These are phyloP conservation scores for Euphorbia peplus DNA, from an alignment of 345 rosid genomes.

Conservation along the genomic window DNA sequence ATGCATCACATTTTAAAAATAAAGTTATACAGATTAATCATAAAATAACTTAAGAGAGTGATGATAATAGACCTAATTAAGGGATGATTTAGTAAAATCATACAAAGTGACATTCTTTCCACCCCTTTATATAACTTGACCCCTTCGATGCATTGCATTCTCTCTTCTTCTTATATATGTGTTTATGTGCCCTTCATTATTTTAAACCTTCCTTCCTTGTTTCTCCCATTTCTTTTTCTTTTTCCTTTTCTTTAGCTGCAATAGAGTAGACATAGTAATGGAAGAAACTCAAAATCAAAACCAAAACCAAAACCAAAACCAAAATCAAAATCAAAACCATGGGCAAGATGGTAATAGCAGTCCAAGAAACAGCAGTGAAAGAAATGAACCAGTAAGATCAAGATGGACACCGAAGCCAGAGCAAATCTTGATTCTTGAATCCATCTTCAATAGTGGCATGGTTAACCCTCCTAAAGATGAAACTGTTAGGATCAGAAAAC, in stretches of 20 bases:
- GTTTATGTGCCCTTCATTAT: constrained; percentile 8
- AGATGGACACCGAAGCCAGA: constrained; percentile 99
- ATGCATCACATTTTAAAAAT: neutral
- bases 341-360: constrained; percentile 44
- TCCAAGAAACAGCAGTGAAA: constrained; percentile 31
- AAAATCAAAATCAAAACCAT: constrained; percentile 41
- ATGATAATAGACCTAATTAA: constrained; percentile 5
- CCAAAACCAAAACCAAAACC: too few species aligned
- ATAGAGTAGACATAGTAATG: too few species aligned
- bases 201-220: too few species aligned
- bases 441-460: constrained; percentile 98
- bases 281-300: constrained; percentile 24
- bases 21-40: constrained; percentile 1
- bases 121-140: constrained; percentile 33
- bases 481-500: constrained; percentile 80
- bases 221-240: neutral
- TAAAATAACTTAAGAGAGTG: too few species aligned
- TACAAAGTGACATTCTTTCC: constrained; percentile 31
- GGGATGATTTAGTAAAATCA: constrained; percentile 47
- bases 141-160: constrained; percentile 26
- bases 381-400: constrained; percentile 79
- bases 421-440: constrained; percentile 95
- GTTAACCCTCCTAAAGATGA: constrained; percentile 97
- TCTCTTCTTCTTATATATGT: constrained; percentile 22
- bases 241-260: neutral